Evolutionary conservation across 2,329 filamentous ascomycete species (phyloP).

Genomic region (Neurospora crassa): DNA sequence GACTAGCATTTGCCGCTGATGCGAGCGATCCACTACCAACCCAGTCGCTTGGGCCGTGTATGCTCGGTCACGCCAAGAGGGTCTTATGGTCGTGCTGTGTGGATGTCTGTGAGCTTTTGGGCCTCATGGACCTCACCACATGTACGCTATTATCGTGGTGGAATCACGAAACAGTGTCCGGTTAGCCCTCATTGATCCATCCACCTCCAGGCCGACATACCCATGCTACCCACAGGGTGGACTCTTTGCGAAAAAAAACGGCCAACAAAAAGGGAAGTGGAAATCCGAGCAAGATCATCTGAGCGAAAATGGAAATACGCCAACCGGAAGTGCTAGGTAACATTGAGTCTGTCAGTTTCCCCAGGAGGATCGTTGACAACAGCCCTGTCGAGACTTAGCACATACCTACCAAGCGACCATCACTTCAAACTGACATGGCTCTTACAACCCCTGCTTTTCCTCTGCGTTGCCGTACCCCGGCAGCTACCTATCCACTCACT

Average conservation of each 20-base stretch:
- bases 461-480: not conserved
- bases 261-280: not conserved
- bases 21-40: not conserved
- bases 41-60: not conserved
- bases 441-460: not conserved
- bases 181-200: not conserved
- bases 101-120: not conserved
- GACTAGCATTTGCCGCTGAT: not conserved
- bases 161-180: not conserved
- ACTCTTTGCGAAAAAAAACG: not conserved
- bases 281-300: not conserved
- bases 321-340: not conserved
- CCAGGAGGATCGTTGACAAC: not conserved
- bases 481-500: not conserved
- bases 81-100: not conserved
- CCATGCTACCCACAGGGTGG: not conserved
- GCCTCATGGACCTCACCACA: not conserved
- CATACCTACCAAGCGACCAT: not conserved
- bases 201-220: not conserved
- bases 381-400: not conserved
- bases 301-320: not conserved
- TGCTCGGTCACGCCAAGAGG: not conserved
- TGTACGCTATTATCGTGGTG: not conserved
- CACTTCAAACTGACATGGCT: not conserved
- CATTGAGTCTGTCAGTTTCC: not conserved